These are phyloP conservation scores for Chalciporus sp. DNA, from an alignment of 1,284 basidiomycete genomes.

Conservation along the genomic window DNA sequence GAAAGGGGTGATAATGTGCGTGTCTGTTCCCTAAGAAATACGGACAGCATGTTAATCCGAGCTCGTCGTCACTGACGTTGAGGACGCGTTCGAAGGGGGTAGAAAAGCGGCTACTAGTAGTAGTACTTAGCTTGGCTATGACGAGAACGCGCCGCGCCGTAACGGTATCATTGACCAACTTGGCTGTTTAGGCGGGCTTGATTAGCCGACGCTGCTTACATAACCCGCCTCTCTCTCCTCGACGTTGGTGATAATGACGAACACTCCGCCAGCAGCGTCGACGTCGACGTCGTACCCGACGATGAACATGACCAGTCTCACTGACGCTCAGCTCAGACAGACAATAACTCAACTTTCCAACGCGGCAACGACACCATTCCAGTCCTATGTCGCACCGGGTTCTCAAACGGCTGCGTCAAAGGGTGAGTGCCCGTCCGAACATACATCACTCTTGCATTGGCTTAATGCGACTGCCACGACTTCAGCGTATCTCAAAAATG, in stretches of 20 bases:
- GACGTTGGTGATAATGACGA: constrained; percentile 25
- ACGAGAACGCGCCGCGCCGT: too few relatives aligned
- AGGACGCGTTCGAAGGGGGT: not conserved
- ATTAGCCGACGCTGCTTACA: constrained; percentile 21
- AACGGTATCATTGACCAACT: too few relatives aligned
- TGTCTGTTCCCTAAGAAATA: constrained; percentile 15
- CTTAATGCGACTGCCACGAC: not conserved
- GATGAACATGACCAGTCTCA: constrained; percentile 44
- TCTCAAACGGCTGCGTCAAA: constrained; percentile 46
- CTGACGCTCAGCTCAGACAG: constrained; percentile 59
- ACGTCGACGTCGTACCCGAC: constrained; percentile 35
- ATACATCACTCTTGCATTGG: constrained; percentile 8
- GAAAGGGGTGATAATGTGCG: not conserved
- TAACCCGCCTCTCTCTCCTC: constrained; percentile 24
- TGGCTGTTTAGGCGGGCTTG: not conserved
- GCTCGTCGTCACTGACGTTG: not conserved
- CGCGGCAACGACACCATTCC: constrained; percentile 42
- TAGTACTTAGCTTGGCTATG: too few relatives aligned
- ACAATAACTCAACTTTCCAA: constrained; percentile 52
- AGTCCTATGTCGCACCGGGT: constrained; percentile 46
- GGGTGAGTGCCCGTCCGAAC: constrained; percentile 30
- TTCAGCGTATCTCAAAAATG: constrained; percentile 63
- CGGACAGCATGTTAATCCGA: constrained; percentile 19
- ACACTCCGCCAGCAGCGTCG: constrained; percentile 29
- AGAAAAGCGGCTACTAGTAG: not conserved